Percentiles rank a stretch among this genome's conserved stretches.
phyloP scores from a whole-genome alignment of 768 basidiomycete genomes.

The Nidularia pulvinata region DNA sequence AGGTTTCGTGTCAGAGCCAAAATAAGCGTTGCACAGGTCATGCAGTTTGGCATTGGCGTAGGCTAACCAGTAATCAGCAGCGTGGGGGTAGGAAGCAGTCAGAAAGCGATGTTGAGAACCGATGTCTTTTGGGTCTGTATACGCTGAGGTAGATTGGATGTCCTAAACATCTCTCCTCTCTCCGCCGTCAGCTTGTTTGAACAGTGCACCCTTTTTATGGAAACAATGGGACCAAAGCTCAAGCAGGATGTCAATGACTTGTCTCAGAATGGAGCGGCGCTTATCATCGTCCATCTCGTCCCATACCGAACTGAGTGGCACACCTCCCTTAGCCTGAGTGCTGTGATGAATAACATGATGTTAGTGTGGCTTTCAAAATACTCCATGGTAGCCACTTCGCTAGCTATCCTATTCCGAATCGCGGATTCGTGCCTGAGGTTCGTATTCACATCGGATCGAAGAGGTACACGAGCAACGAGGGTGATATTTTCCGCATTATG shows the following conservation, averaged over 20 bases:
- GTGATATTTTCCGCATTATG: constrained; percentile 1
- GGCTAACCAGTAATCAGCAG: constrained; percentile 4
- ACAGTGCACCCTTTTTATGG: constrained; percentile 1
- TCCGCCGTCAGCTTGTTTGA: background rate
- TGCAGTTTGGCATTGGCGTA: constrained; percentile 1
- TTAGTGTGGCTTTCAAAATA: background rate
- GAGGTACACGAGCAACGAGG: constrained; percentile 3
- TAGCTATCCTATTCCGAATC: background rate
- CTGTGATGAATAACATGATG: background rate
- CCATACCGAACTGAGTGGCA: constrained; percentile 3
- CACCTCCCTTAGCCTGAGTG: constrained; percentile 3
- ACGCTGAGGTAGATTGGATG: background rate
- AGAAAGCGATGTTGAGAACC: background rate
- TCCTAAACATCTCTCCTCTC: background rate
- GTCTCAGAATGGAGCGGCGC: constrained; percentile 1
- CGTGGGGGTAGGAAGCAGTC: background rate
- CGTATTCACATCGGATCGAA: background rate
- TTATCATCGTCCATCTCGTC: constrained; percentile 2
- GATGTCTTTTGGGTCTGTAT: background rate
- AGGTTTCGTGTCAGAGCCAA: background rate
- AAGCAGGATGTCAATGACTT: constrained; percentile 4
- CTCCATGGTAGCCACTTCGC: constrained; percentile 6
- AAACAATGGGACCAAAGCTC: constrained; percentile 5
- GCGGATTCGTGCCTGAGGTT: background rate
- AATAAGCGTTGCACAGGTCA: background rate